Conservation (phyloP, 2,329 filamentous ascomycete genomes). For the Stemphylium beticola region DNA sequence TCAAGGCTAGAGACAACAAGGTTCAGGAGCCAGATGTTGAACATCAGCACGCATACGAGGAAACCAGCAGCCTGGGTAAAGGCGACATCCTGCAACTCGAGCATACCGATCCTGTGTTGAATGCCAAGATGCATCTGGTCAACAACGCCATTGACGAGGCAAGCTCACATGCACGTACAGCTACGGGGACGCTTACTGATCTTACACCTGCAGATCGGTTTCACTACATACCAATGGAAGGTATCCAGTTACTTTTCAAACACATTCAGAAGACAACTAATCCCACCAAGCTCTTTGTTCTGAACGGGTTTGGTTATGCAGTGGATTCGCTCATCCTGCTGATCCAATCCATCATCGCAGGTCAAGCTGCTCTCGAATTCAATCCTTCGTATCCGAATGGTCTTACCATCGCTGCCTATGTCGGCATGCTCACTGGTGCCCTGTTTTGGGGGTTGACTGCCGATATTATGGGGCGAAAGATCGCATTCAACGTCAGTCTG, state of each 20-base stretch:
- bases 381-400: constrained; percentile 61
- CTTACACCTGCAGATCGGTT: constrained; percentile 5
- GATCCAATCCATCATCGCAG: constrained; percentile 68
- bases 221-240: constrained; percentile 47
- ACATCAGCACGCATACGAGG: constrained; percentile 6
- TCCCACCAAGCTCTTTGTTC: constrained; percentile 56
- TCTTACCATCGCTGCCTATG: constrained; percentile 67
- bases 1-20: not conserved
- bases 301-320: constrained; percentile 68
- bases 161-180: not conserved
- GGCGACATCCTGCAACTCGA: constrained; percentile 64
- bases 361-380: constrained; percentile 66
- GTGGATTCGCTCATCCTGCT: constrained; percentile 64
- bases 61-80: constrained; percentile 32
- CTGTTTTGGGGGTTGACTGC: constrained; percentile 73
- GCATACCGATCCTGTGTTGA: constrained; percentile 66
- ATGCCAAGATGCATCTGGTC: constrained; percentile 71
- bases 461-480: constrained; percentile 71
- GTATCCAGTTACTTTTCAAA: constrained; percentile 43
- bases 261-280: not conserved
- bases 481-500: constrained; percentile 72
- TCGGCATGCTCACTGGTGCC: constrained; percentile 63
- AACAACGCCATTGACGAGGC: constrained; percentile 58
- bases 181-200: not conserved
- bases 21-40: constrained; percentile 12